These are phyloP conservation scores for Pyricularia sp. DNA, from an alignment of 2,329 filamentous ascomycete species.

Conservation along the genomic window DNA sequence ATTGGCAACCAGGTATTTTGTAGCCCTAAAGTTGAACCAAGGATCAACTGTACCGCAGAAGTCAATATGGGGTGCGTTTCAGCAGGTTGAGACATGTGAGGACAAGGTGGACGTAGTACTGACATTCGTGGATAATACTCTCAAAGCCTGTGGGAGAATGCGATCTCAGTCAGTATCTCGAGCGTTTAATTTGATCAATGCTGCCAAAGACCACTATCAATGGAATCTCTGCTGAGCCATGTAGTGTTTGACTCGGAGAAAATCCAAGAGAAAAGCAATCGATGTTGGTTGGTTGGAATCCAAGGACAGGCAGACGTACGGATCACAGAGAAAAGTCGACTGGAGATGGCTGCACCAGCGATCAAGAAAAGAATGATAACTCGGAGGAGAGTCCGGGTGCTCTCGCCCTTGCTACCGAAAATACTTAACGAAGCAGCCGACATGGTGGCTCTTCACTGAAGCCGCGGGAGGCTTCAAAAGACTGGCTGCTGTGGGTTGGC, in stretches of 20 bases:
- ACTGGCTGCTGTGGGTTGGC: conserved; percentile 1
- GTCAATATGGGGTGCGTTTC: conserved; percentile 7
- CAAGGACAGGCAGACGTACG: conserved; percentile 48
- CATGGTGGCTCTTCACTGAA: conserved; percentile 26
- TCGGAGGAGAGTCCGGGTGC: conserved; percentile 74
- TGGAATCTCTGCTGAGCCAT: background rate
- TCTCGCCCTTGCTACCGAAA: conserved; percentile 68
- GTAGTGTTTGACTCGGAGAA: background rate
- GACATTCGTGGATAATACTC: conserved; percentile 99
- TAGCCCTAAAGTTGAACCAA: conserved; percentile 99
- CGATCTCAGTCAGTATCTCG: background rate
- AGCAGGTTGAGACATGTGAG: conserved; percentile 11
- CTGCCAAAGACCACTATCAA: background rate
- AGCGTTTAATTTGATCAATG: background rate
- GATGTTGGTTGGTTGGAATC: background rate
- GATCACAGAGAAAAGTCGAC: conserved; percentile 96
- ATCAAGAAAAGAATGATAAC: conserved; percentile 87
- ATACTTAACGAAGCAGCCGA: conserved; percentile 34
- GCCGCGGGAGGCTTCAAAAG: background rate
- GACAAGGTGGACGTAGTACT: conserved; percentile 29
- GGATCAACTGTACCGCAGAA: conserved; percentile 68
- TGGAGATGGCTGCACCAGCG: conserved; percentile 82
- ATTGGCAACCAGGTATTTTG: conserved; percentile 93
- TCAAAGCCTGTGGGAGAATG: conserved; percentile 62
- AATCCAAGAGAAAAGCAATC: background rate